A percentile compares a stretch with the other conserved stretches of the same genome.
Evolutionary conservation across 1,284 basidiomycete species (phyloP).

Genomic region (Ganoderma boninense): DNA sequence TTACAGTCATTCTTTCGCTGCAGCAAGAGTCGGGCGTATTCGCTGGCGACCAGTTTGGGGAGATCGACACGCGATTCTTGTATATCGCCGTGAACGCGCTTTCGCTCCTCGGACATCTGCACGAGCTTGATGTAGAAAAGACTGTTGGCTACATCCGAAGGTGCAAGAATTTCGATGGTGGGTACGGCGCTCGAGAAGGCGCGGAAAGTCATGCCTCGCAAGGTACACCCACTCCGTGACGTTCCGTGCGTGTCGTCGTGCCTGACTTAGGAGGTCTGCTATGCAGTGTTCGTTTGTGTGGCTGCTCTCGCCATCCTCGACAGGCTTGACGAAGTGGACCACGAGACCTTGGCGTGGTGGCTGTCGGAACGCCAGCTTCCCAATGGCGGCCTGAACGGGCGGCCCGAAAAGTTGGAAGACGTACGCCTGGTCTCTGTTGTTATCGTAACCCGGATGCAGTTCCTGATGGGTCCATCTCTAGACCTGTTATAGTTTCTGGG

Average conservation of each 20-base stretch:
- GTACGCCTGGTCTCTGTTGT: conserved; percentile 53
- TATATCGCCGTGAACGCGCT: conserved; percentile 89
- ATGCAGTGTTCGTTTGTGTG: conserved; percentile 88
- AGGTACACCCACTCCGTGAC: conserved; percentile 56
- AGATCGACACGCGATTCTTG: conserved; percentile 91
- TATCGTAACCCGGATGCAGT: conserved; percentile 2
- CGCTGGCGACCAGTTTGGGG: conserved; percentile 90
- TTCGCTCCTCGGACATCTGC: conserved; percentile 80
- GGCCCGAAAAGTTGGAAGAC: conserved; percentile 98
- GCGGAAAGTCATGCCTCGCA: conserved; percentile 94
- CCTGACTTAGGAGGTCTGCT: neutral
- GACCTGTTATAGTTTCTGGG: conserved; percentile 99
- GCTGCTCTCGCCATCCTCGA: conserved; percentile 90
- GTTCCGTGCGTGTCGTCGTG: neutral
- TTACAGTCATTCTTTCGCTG: conserved; percentile 80
- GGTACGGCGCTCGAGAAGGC: conserved; percentile 86
- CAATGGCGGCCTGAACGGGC: conserved; percentile 93
- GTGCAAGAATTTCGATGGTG: conserved; percentile 96
- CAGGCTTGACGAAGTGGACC: conserved; percentile 80
- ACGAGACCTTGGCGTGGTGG: conserved; percentile 88
- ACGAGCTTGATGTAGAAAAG: conserved; percentile 66
- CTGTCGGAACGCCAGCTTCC: conserved; percentile 92
- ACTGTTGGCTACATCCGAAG: conserved; percentile 78
- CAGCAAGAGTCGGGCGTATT: conserved; percentile 90
- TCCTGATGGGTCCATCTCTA: conserved; percentile 40